Evolutionary conservation across 805 yeast genomes (phyloP).

Genomic region (Kodamaea leandrae): DNA sequence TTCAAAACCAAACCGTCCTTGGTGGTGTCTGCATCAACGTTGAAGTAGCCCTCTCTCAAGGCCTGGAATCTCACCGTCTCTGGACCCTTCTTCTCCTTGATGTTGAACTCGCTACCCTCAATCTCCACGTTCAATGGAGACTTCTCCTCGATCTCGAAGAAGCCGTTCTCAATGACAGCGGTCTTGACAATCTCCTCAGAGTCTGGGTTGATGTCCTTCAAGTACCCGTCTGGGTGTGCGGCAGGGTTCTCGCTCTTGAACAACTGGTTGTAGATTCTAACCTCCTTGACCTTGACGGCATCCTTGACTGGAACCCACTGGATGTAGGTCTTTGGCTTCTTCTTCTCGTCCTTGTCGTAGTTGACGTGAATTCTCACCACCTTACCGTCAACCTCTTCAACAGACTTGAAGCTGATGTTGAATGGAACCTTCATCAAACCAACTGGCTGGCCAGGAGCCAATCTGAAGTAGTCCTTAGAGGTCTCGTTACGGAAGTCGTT

Average conservation of each 20-base stretch:
- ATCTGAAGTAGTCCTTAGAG: slow-evolving; percentile 78
- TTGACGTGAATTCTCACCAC: slow-evolving; percentile 71
- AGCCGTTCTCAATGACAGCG: slow-evolving; percentile 76
- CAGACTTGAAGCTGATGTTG: slow-evolving; percentile 68
- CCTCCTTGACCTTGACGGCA: slow-evolving; percentile 61
- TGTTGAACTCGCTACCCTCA: slow-evolving; percentile 61
- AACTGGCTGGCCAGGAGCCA: slow-evolving; percentile 92
- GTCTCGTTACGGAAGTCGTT: slow-evolving; percentile 69
- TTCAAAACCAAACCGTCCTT: slow-evolving; percentile 68
- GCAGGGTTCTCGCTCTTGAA: slow-evolving; percentile 91
- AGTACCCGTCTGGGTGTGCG: slow-evolving; percentile 81
- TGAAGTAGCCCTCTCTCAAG: slow-evolving; percentile 92
- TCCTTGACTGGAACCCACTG: slow-evolving; percentile 89
- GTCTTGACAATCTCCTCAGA: slow-evolving; percentile 65
- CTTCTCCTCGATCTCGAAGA: slow-evolving; percentile 59
- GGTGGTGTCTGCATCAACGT: slow-evolving; percentile 76
- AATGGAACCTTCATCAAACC: slow-evolving; percentile 91
- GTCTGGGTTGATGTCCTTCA: slow-evolving; percentile 77
- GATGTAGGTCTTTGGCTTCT: slow-evolving; percentile 91
- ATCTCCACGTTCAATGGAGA: slow-evolving; percentile 75
- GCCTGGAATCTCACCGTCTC: slow-evolving; percentile 98
- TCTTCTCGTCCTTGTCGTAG: slow-evolving; percentile 67
- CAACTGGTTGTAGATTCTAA: slow-evolving; percentile 82
- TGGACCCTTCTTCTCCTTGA: slow-evolving; percentile 60
- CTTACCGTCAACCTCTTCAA: slow-evolving; percentile 60